phyloP scores from a whole-genome alignment of 208 protist genomes.

The Crithidia thermophila region DNA sequence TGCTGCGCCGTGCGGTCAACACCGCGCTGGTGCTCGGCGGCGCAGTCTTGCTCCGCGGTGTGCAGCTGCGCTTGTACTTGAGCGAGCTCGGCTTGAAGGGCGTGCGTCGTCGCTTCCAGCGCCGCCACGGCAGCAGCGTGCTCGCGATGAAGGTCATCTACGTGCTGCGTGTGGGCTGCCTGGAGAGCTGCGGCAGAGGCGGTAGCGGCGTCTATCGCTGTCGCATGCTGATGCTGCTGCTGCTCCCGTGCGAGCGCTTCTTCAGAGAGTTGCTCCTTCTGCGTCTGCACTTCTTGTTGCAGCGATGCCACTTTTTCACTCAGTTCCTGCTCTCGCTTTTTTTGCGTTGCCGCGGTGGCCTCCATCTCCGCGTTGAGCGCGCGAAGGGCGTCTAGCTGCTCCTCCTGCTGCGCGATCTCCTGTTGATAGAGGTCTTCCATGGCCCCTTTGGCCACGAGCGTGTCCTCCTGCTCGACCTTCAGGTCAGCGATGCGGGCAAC shows the following conservation, averaged over 20 bases:
- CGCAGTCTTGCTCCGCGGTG: too few relatives aligned
- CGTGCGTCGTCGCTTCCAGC: too few relatives aligned
- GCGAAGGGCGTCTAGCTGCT: background rate
- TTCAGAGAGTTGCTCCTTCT: background rate
- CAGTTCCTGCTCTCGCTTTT: background rate
- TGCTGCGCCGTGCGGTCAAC: too few relatives aligned
- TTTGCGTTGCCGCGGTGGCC: background rate
- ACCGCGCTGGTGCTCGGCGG: too few relatives aligned
- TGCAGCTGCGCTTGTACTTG: background rate
- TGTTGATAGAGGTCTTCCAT: background rate
- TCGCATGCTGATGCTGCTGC: background rate
- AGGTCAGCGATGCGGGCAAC: background rate
- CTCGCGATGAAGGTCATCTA: background rate
- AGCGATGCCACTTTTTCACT: slow-evolving; percentile 1
- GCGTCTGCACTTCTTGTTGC: background rate
- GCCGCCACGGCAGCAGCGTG: background rate
- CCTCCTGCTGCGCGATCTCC: background rate
- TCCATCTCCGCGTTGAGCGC: background rate
- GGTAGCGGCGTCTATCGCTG: background rate
- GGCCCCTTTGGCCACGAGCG: background rate
- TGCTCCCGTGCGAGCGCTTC: background rate
- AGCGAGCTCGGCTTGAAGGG: too few relatives aligned
- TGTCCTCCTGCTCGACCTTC: slow-evolving; percentile 2
- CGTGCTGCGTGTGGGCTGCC: background rate
- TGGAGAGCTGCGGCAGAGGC: background rate